phyloP scores from a whole-genome alignment of 2,329 filamentous ascomycete genomes.

The Colletotrichum sp. region DNA sequence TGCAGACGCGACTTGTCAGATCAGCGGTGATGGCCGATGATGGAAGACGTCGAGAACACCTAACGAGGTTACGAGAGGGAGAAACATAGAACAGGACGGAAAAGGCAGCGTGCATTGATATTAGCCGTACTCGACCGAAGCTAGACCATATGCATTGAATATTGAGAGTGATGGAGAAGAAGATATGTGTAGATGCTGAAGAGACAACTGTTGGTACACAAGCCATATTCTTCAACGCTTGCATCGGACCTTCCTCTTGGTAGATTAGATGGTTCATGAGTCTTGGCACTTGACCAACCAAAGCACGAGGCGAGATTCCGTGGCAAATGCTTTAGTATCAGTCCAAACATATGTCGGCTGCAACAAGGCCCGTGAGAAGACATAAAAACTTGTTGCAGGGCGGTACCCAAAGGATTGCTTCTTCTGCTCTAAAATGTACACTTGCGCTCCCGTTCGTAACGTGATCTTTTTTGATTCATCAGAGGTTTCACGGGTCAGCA shows the following conservation, averaged over 20 bases:
- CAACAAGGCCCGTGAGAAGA: background rate
- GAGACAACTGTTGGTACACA: background rate
- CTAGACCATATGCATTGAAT: rapidly evolving
- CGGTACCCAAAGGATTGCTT: slow-evolving; percentile 9
- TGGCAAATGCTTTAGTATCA: background rate
- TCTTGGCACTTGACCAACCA: background rate
- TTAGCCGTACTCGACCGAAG: background rate
- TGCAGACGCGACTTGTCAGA: rapidly evolving
- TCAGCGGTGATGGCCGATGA: background rate
- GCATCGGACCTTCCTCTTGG: background rate
- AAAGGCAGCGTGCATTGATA: rapidly evolving
- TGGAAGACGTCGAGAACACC: background rate
- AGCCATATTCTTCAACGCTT: rapidly evolving
- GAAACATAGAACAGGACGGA: rapidly evolving
- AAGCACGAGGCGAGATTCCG: background rate
- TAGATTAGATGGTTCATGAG: rapidly evolving
- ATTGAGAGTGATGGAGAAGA: background rate
- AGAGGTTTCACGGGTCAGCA: slow-evolving; percentile 49
- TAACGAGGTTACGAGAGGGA: background rate
- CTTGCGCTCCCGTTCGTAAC: slow-evolving; percentile 7
- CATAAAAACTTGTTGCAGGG: slow-evolving; percentile 16
- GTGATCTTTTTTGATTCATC: background rate
- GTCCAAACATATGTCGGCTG: background rate
- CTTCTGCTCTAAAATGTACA: slow-evolving; percentile 22
- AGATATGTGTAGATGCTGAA: background rate